Conservation (phyloP, 805 yeast species). For the Starmerella bacillaris region DNA sequence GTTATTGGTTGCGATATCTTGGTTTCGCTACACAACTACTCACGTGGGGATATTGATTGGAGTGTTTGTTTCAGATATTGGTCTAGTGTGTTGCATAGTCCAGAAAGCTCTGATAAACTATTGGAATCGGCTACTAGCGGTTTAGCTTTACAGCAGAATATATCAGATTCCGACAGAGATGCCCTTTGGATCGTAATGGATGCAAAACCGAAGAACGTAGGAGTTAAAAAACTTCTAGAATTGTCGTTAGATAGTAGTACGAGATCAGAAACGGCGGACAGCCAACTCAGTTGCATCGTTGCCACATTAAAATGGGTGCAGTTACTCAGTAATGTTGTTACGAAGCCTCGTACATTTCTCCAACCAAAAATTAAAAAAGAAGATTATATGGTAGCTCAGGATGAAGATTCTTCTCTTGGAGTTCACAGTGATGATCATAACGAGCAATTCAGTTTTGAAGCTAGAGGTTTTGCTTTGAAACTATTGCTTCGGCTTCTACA, state of each 20-base stretch:
- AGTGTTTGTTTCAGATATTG: constrained; percentile 10
- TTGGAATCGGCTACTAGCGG: constrained; percentile 32
- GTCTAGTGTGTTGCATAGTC: constrained; percentile 7
- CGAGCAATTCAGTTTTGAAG: constrained; percentile 29
- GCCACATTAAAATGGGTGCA: constrained; percentile 36
- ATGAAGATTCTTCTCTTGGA: constrained; percentile 23
- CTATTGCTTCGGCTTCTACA: constrained; percentile 21
- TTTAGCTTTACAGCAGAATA: constrained; percentile 28
- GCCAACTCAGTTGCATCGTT: constrained; percentile 26
- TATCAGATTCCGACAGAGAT: constrained; percentile 14
- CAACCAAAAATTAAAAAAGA: constrained; percentile 3
- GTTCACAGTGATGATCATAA: constrained; percentile 16
- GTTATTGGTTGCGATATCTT: constrained; percentile 17
- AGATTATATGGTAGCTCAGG: constrained; percentile 29
- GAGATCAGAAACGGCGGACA: too few species aligned
- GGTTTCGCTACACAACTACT: constrained; percentile 17
- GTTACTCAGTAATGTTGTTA: constrained; percentile 30
- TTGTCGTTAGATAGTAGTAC: neutral
- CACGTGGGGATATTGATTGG: constrained; percentile 14
- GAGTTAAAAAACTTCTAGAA: constrained; percentile 21
- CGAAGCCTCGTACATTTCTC: constrained; percentile 14
- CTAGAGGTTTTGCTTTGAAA: constrained; percentile 26
- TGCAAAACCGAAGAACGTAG: constrained; percentile 28
- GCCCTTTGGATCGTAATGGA: constrained; percentile 45
- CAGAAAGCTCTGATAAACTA: constrained; percentile 1